Conservation (phyloP, 2,329 filamentous ascomycete species). For the Pleurostoma richardsiae region DNA sequence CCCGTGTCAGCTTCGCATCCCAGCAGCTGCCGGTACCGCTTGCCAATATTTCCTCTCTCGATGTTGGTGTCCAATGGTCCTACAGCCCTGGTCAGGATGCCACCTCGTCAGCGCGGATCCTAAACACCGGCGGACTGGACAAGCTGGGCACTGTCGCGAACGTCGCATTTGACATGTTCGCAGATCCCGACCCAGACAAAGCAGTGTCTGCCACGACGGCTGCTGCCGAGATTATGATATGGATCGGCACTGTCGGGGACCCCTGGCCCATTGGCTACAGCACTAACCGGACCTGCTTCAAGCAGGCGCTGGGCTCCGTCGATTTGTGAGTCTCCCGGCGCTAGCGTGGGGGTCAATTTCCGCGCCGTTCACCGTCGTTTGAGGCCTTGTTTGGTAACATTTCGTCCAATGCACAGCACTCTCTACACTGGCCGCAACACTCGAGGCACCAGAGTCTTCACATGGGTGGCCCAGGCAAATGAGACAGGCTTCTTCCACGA, state of each 20-base stretch:
- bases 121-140: constrained; percentile 15
- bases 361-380: too few species aligned
- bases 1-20: constrained; percentile 23
- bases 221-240: constrained; percentile 26
- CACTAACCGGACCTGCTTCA: constrained; percentile 15
- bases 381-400: too few species aligned
- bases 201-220: constrained; percentile 18
- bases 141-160: constrained; percentile 16
- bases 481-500: constrained; percentile 20
- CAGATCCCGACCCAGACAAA: constrained; percentile 16
- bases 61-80: constrained; percentile 19
- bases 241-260: constrained; percentile 20
- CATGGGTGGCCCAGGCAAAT: constrained; percentile 18
- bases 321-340: constrained; percentile 18
- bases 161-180: constrained; percentile 26
- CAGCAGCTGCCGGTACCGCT: constrained; percentile 17
- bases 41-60: constrained; percentile 19
- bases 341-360: not conserved
- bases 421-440: constrained; percentile 21
- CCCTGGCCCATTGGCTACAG: constrained; percentile 19
- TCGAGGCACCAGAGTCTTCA: constrained; percentile 21
- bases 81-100: constrained; percentile 17
- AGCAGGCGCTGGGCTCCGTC: constrained; percentile 13
- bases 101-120: constrained; percentile 9
- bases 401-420: constrained; percentile 9